Base-by-base conservation (phyloP, 2,329 filamentous ascomycete genomes). In the Colletotrichum coccodes region DNA sequence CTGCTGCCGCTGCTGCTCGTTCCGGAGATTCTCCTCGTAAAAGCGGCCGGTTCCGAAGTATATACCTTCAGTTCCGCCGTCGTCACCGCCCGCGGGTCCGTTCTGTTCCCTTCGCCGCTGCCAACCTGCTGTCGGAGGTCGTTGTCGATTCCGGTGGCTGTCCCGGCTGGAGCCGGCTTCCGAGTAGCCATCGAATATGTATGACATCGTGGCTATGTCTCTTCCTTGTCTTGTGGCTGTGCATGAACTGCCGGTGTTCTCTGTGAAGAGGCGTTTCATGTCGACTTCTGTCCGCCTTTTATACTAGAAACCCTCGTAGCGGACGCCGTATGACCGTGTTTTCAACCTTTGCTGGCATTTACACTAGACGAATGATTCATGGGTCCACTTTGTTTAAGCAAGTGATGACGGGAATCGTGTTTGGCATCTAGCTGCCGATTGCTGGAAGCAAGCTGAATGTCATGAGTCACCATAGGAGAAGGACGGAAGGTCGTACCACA, bases 171-270 rank as follows among this genome's bases (percentile, higher is more conserved):
- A 38, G 16, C 16, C 36, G 18, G 60, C 36, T 38, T 70, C 67
- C 11, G 63, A 67, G 62, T 67, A 67, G 11, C 57, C 57, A 23
- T 70, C 67, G 36, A 70, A 70, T 14, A 46, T 30, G 63, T 70
- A 67, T 1, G 36, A 42, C 65, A 68, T 68, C 32, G 38, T 40
- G 26, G 5, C 12, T 28, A 14, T 1, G 6, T 21, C 11, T 38
- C n/a, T 34, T 2, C 26, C 40, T 8, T 16, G 34, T 5, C 14
- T 8, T 28, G n/a, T 28, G n/a, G 30, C n/a, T 28, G 6, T 47
- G 38, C n/a, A 3, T 47, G 7, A n/a, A 26, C n/a, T 11, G 3
- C 4, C 32, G 54, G 14, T 40, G 34, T 42, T n/a, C n/a, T n/a
- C n/a, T n/a, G n/a, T n/a, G n/a, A n/a, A n/a, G n/a, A n/a, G n/a